Conservation (phyloP, 2,329 filamentous ascomycete species). For the Monosporascus sp. region DNA sequence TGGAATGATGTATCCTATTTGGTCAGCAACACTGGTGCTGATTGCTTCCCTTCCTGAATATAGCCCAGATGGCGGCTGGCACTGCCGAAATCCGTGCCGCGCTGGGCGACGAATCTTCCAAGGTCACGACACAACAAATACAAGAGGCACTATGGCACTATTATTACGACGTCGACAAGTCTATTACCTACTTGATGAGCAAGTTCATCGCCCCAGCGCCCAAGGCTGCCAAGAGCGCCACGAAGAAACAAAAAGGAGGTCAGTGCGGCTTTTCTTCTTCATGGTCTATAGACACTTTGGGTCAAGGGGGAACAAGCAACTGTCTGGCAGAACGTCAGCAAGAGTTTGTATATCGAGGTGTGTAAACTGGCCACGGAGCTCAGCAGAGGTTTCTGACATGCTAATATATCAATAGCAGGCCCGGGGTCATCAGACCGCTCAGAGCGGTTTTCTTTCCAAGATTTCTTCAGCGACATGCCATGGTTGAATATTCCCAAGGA, state of each 20-base stretch:
- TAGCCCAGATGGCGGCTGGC: constrained; percentile 51
- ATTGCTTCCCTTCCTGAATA: not conserved
- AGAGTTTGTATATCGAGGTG: constrained; percentile 10
- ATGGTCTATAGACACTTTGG: constrained; percentile 3
- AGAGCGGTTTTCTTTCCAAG: constrained; percentile 30
- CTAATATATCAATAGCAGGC: constrained; percentile 10
- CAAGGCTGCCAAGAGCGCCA: constrained; percentile 34
- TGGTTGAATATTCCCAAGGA: constrained; percentile 71
- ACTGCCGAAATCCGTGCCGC: constrained; percentile 60
- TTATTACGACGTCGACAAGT: constrained; percentile 87
- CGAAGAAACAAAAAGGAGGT: constrained; percentile 37
- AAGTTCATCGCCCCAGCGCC: constrained; percentile 43
- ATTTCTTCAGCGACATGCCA: constrained; percentile 77
- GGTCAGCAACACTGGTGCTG: too few species aligned
- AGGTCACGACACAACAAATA: constrained; percentile 61
- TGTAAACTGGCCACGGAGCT: constrained; percentile 5
- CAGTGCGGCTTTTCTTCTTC: constrained; percentile 27
- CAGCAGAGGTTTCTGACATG: not conserved
- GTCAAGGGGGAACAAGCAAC: constrained; percentile 1
- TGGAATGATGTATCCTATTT: too few species aligned
- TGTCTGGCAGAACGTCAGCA: constrained; percentile 1
- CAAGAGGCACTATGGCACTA: constrained; percentile 93
- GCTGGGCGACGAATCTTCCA: constrained; percentile 54
- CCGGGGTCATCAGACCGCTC: constrained; percentile 12
- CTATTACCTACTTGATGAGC: constrained; percentile 72